Evolutionary conservation across 257 asterid genomes (phyloP).

Genomic region (Jacaranda mimosifolia): DNA sequence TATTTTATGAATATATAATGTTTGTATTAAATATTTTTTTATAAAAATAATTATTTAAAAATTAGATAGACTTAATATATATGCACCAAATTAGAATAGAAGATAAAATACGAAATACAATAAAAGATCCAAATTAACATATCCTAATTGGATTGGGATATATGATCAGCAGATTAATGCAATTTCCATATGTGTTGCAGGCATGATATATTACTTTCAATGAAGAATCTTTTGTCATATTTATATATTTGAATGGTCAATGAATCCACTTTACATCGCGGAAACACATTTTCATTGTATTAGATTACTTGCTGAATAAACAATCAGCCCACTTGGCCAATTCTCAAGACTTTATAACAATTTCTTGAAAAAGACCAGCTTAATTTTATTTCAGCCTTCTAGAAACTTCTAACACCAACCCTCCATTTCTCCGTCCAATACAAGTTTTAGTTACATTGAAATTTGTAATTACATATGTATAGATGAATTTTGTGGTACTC

Average conservation of each 20-base stretch:
- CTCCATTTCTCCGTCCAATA: constrained; percentile 14
- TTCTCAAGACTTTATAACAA: neutral
- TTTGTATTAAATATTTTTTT: too few relatives aligned
- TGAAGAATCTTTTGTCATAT: neutral
- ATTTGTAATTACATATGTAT: neutral
- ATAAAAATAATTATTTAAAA: too few relatives aligned
- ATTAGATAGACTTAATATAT: too few relatives aligned
- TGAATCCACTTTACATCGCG: neutral
- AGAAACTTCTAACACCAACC: constrained; percentile 29
- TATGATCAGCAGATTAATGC: too few relatives aligned
- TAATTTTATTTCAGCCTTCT: neutral
- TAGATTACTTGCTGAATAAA: constrained; percentile 36
- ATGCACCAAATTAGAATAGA: too few relatives aligned
- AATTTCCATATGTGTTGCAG: too few relatives aligned
- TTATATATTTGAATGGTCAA: neutral
- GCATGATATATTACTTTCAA: neutral
- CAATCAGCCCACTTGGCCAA: constrained; percentile 32
- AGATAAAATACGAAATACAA: too few relatives aligned
- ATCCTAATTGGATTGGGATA: too few relatives aligned
- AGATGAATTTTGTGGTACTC: neutral
- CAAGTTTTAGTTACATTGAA: constrained; percentile 18
- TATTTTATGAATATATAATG: too few relatives aligned
- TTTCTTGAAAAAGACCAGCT: constrained; percentile 32
- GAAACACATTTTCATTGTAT: neutral
- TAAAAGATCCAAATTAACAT: too few relatives aligned